phyloP scores from a whole-genome alignment of 805 yeast species.

The Jamesozyma rosinii region DNA sequence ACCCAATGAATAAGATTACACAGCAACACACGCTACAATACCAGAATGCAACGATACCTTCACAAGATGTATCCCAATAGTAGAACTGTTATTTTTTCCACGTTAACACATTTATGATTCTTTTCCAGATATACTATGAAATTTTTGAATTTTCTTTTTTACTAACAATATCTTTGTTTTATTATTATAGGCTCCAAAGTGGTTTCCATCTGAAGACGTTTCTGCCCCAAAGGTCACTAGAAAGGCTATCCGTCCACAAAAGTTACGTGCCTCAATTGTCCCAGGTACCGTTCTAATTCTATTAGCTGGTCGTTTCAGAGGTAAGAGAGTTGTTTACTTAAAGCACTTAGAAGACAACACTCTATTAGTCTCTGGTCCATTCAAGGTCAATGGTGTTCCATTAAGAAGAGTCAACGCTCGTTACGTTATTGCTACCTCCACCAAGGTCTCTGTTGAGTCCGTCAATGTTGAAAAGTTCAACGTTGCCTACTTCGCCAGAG shows the following conservation, averaged over 20 bases:
- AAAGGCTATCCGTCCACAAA: constrained; percentile 87
- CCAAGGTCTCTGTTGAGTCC: constrained; percentile 70
- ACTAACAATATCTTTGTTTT: not conserved
- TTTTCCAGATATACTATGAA: not conserved
- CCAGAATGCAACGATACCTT: too few species aligned
- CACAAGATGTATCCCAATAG: too few species aligned
- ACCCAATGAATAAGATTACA: too few species aligned
- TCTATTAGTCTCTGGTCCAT: constrained; percentile 93
- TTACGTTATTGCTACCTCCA: constrained; percentile 97
- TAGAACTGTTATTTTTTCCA: too few species aligned
- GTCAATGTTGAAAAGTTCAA: constrained; percentile 86
- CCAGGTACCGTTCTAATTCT: constrained; percentile 97
- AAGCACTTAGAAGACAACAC: constrained; percentile 97
- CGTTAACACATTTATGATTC: too few species aligned
- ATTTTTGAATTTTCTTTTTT: not conserved
- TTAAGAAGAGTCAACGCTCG: constrained; percentile 98
- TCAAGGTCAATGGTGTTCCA: constrained; percentile 99
- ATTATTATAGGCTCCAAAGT: constrained; percentile 61
- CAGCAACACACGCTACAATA: too few species aligned
- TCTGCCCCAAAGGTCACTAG: constrained; percentile 82
- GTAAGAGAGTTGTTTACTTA: constrained; percentile 98
- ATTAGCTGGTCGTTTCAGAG: constrained; percentile 99
- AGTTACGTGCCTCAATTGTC: constrained; percentile 88
- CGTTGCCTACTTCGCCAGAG: constrained; percentile 94
- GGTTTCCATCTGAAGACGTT: constrained; percentile 90